phyloP scores from a whole-genome alignment of 2,329 filamentous ascomycete species.

The Phialophora chinensis region DNA sequence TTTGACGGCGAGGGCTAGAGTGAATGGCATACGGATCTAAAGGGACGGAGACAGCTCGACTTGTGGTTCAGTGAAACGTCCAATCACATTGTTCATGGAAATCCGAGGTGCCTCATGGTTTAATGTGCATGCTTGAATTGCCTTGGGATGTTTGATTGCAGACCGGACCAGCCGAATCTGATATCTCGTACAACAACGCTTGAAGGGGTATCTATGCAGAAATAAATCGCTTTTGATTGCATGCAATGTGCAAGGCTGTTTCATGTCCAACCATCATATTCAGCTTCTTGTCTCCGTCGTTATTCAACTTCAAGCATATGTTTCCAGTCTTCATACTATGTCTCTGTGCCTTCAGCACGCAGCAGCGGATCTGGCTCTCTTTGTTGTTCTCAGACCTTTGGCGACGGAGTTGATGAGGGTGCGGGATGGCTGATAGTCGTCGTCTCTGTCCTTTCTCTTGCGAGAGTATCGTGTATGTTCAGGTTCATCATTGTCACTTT shows the following conservation, averaged over 20 bases:
- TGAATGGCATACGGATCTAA: not conserved
- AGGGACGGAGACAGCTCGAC: not conserved
- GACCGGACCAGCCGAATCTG: constrained; percentile 15
- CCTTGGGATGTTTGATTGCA: constrained; percentile 1
- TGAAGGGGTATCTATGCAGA: not conserved
- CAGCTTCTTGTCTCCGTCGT: not conserved
- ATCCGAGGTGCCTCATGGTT: not conserved
- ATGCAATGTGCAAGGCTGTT: not conserved
- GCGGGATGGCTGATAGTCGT: constrained; percentile 18
- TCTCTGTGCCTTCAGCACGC: not conserved
- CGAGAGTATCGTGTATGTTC: not conserved
- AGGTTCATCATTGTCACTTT: constrained; percentile 13
- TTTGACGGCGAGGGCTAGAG: not conserved
- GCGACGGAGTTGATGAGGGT: constrained; percentile 10
- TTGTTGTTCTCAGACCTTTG: constrained; percentile 14
- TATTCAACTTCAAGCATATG: not conserved
- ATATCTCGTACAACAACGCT: constrained; percentile 2
- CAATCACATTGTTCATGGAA: not conserved
- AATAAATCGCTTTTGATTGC: not conserved
- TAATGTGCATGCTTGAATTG: not conserved
- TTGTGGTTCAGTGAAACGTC: not conserved
- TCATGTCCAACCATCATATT: not conserved
- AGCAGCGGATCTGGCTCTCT: constrained; percentile 3
- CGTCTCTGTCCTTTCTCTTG: constrained; percentile 21
- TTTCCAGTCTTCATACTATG: not conserved